phyloP scores from a whole-genome alignment of 352 stramenopile species.

The Phytophthora citrophthora region DNA sequence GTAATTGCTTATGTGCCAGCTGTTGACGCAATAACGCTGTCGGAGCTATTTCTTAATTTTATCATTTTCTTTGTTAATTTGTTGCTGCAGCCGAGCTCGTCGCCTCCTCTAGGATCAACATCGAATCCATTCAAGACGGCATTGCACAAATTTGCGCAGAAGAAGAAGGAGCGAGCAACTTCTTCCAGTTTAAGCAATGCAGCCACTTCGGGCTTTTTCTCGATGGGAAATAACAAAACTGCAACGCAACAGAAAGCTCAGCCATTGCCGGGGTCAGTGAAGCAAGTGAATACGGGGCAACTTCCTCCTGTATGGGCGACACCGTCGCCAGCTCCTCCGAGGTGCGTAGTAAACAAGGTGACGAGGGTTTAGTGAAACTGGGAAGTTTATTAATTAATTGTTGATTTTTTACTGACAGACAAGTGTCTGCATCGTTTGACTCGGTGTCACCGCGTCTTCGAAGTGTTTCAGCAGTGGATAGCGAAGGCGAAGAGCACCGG shows the following conservation, averaged over 20 bases:
- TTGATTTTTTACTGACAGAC: constrained; percentile 28
- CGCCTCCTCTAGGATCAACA: constrained; percentile 33
- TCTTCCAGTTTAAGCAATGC: constrained; percentile 37
- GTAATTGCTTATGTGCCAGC: background rate
- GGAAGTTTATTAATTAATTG: background rate
- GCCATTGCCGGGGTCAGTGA: constrained; percentile 70
- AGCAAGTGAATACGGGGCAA: constrained; percentile 75
- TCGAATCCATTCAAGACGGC: constrained; percentile 81
- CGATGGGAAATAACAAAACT: constrained; percentile 39
- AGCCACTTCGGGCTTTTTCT: constrained; percentile 77
- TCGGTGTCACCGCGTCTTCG: constrained; percentile 21
- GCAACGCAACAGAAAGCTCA: constrained; percentile 50
- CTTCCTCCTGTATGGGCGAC: constrained; percentile 82
- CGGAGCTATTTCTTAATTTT: background rate
- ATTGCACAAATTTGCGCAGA: constrained; percentile 84
- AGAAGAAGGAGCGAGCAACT: constrained; percentile 66
- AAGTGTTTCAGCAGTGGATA: constrained; percentile 29
- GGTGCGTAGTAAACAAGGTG: constrained; percentile 24
- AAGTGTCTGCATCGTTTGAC: constrained; percentile 41
- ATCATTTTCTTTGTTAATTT: constrained; percentile 1
- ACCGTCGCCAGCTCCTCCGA: constrained; percentile 54
- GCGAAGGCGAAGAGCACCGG: constrained; percentile 36
- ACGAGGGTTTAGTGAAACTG: background rate
- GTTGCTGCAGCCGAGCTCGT: constrained; percentile 32
- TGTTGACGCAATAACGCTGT: constrained; percentile 19